These are phyloP conservation scores for Meyerozyma carpophila DNA, from an alignment of 1,139 yeast species.

Conservation along the genomic window DNA sequence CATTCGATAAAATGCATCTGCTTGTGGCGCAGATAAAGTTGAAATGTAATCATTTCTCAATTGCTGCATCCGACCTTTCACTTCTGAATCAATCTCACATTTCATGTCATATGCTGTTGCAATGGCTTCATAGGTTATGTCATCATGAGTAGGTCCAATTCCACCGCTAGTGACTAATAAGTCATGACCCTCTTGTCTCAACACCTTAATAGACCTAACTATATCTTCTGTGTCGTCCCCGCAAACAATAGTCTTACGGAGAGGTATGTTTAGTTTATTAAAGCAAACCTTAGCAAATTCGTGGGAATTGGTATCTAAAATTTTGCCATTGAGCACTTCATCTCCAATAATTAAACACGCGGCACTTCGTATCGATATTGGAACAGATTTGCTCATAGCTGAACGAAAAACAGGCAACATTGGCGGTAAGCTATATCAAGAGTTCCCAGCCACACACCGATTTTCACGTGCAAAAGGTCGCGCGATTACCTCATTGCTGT, in stretches of 20 bases:
- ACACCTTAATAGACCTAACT: slow-evolving; percentile 41
- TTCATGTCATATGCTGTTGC: slow-evolving; percentile 57
- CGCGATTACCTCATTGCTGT: not conserved
- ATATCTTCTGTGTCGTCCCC: slow-evolving; percentile 75
- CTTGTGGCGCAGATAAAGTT: slow-evolving; percentile 38
- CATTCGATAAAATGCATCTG: slow-evolving; percentile 66
- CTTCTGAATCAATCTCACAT: slow-evolving; percentile 48
- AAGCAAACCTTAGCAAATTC: slow-evolving; percentile 70
- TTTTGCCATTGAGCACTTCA: slow-evolving; percentile 85
- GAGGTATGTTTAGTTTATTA: slow-evolving; percentile 51
- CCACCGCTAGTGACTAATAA: slow-evolving; percentile 78
- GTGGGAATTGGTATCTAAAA: slow-evolving; percentile 70
- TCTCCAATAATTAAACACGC: slow-evolving; percentile 72
- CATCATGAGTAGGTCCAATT: slow-evolving; percentile 89
- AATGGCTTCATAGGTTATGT: slow-evolving; percentile 69
- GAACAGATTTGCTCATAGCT: not conserved
- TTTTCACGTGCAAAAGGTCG: not conserved
- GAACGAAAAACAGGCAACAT: not conserved
- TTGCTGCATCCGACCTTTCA: slow-evolving; percentile 54
- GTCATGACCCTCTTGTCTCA: slow-evolving; percentile 48
- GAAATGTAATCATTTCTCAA: slow-evolving; percentile 37
- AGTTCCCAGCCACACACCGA: not conserved
- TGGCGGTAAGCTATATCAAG: not conserved
- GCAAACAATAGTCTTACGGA: slow-evolving; percentile 63
- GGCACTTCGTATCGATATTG: slow-evolving; percentile 13